Evolutionary conservation across 2,329 filamentous ascomycete species (phyloP).

Genomic region (Sphaerulina populicola): DNA sequence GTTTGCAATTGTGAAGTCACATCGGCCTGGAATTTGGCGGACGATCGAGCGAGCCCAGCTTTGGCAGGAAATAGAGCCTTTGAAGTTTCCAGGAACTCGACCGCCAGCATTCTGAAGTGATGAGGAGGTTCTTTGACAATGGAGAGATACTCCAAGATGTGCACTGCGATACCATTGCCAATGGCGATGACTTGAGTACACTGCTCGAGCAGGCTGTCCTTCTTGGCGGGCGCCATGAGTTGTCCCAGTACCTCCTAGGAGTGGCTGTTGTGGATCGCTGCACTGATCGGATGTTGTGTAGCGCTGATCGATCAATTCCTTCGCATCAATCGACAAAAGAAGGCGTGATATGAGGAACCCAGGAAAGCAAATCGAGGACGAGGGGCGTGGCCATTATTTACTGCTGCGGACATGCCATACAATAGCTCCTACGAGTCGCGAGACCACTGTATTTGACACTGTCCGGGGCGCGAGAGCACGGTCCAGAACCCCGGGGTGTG

Average conservation of each 20-base stretch:
- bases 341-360: not conserved
- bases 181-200: conserved; percentile 53
- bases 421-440: not conserved
- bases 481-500: conserved; percentile 2
- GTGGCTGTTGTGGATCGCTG: no score
- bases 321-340: not conserved
- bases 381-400: conserved; percentile 2
- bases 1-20: conserved; percentile 56
- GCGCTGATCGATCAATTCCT: not conserved
- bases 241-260: not conserved
- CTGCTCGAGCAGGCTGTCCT: conserved; percentile 42
- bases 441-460: not conserved
- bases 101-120: conserved; percentile 53
- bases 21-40: conserved; percentile 50
- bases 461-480: not conserved
- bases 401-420: not conserved
- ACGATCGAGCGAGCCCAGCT: conserved; percentile 50
- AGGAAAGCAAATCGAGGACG: conserved; percentile 4
- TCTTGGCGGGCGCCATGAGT: conserved; percentile 24
- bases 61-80: conserved; percentile 61
- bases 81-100: conserved; percentile 59
- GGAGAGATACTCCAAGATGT: conserved; percentile 56
- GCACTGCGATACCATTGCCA: conserved; percentile 57
- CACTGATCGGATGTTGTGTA: not conserved
- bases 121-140: conserved; percentile 48